Evolutionary conservation across 1,139 yeast genomes (phyloP).

Genomic region (Zygosaccharomyces sapae): DNA sequence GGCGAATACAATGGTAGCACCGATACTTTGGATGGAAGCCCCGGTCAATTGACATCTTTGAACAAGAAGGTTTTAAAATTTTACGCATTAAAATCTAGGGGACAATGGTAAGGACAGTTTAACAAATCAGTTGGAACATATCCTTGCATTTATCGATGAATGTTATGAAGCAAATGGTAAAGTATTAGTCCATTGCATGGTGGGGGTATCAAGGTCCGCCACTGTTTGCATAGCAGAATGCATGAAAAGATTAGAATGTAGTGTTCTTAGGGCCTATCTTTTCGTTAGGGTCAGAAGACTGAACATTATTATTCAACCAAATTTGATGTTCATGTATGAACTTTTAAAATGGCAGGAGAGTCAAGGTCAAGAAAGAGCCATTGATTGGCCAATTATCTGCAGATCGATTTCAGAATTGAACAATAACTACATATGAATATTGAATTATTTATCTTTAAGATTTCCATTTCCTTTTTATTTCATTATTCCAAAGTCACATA

Average conservation of each 20-base stretch:
- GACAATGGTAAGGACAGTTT: conserved; percentile 53
- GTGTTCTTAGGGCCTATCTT: conserved; percentile 69
- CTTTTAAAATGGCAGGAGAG: conserved; percentile 72
- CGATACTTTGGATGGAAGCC: conserved; percentile 2
- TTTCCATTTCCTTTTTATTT: not conserved
- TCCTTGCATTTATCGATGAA: conserved; percentile 43
- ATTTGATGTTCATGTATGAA: conserved; percentile 79
- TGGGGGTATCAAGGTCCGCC: conserved; percentile 89
- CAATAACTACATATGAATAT: conserved; percentile 37
- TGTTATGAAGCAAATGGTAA: conserved; percentile 41
- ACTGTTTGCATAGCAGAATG: conserved; percentile 87
- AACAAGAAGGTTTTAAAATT: conserved; percentile 35
- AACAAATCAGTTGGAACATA: conserved; percentile 41
- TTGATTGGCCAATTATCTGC: conserved; percentile 90
- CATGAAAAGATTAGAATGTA: conserved; percentile 65
- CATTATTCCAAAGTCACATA: conserved; percentile 48
- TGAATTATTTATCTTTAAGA: not conserved
- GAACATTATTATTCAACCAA: conserved; percentile 89
- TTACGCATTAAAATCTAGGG: conserved; percentile 42
- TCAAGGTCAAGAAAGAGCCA: conserved; percentile 22
- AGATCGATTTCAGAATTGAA: conserved; percentile 77
- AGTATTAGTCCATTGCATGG: conserved; percentile 81
- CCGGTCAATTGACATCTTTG: conserved; percentile 21
- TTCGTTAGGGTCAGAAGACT: conserved; percentile 78
- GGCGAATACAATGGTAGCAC: not conserved